Conservation (phyloP, 495 filamentous ascomycete species). For the Ramalina peruviana region DNA sequence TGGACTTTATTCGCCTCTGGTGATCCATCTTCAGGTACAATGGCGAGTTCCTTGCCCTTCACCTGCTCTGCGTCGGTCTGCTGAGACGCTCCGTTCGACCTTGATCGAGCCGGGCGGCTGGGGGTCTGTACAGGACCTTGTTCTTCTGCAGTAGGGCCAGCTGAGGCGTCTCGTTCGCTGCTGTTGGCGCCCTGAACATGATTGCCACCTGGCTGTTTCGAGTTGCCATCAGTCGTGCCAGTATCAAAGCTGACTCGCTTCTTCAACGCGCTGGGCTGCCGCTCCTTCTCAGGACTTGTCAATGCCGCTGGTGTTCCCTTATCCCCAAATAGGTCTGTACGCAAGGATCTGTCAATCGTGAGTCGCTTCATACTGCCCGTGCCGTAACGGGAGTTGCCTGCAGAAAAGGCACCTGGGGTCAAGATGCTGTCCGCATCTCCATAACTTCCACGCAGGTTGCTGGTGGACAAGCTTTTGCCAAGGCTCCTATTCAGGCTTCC, state of each 20-base stretch:
- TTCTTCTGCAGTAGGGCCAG: slow-evolving; percentile 49
- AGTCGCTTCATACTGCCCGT: slow-evolving; percentile 70
- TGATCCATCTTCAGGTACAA: slow-evolving; percentile 58
- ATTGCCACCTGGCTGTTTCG: slow-evolving; percentile 15
- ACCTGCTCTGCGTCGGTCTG: slow-evolving; percentile 59
- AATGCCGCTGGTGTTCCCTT: slow-evolving; percentile 28
- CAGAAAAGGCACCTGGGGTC: slow-evolving; percentile 71
- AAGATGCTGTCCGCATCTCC: slow-evolving; percentile 70
- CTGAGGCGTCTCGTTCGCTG: slow-evolving; percentile 31
- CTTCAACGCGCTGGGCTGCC: slow-evolving; percentile 37
- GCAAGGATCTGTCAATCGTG: slow-evolving; percentile 74
- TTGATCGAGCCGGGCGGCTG: slow-evolving; percentile 24
- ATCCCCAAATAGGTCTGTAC: slow-evolving; percentile 55
- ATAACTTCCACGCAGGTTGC: slow-evolving; percentile 51
- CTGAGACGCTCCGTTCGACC: slow-evolving; percentile 25
- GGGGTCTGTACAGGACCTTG: slow-evolving; percentile 50
- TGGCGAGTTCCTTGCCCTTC: slow-evolving; percentile 60
- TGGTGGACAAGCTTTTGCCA: slow-evolving; percentile 48
- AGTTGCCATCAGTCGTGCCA: slow-evolving; percentile 28
- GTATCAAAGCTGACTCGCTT: slow-evolving; percentile 89
- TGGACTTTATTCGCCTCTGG: slow-evolving; percentile 24
- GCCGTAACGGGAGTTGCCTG: slow-evolving; percentile 45
- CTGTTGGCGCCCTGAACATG: slow-evolving; percentile 24
- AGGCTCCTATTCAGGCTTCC: slow-evolving; percentile 38
- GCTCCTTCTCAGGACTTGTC: slow-evolving; percentile 19